Evolutionary conservation across 2,329 filamentous ascomycete genomes (phyloP), one percentile per base, ranked within the genome.

Genomic region (Colletotrichum liriopes): DNA sequence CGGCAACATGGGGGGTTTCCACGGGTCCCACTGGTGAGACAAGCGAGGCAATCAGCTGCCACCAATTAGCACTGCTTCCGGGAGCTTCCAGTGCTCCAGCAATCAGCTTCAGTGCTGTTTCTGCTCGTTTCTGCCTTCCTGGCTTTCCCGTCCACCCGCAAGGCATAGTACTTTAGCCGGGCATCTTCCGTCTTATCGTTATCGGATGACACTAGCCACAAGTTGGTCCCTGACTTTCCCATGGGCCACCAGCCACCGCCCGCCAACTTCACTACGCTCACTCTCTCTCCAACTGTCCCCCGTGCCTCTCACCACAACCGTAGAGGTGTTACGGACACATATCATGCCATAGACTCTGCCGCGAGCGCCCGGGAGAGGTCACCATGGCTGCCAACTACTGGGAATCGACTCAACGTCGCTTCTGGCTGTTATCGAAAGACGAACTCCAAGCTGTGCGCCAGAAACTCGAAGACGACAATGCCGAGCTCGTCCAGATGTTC

Each of bases 361-460:
- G 8, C 54, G 9, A 60, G 39, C 37, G 41, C 45, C 23, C 7
- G 20, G 52, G 54, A 49, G 29, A 64, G 70, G 52, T 72, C 70
- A 78, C 71, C 65, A 98, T 98, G 96, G 94, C 96, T 43, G 94
- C 95, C 80, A 98, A 96, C 83, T 99, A 96, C 85, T 99, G 95
- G 95, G 93, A 94, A 75, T 98, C 96, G 67, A 96, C 94, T 35
- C 96, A 99, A 84, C 90, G 93, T 77, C 93, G 91, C 76, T 90
- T 93, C 85, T 99, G 96, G 96, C 93, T 94, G 68, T 98, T 97
- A 82, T 60, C 72, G 52, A 75, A 75, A 78, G 91, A 94, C 74
- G 91, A 95, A 80, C 88, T 99, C 65, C 89, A 90, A 18, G 88
- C 92, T 64, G 90, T 93, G 81, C 92, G 96, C 68, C 90, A 92